Percentiles rank a stretch among this genome's conserved stretches.
phyloP scores from a whole-genome alignment of 306 rosid genomes.

The Castanea mollissima region DNA sequence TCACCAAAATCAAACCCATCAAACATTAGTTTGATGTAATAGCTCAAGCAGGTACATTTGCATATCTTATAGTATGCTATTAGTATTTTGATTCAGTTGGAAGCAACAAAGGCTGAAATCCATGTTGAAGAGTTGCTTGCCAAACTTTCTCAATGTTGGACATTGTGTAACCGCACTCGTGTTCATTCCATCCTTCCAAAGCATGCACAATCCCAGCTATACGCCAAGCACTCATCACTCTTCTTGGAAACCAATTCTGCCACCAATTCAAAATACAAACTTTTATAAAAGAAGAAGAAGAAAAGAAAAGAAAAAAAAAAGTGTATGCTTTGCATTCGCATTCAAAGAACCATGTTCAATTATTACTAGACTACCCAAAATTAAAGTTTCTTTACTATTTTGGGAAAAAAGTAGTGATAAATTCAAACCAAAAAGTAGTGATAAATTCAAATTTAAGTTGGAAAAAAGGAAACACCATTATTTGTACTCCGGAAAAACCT shows the following conservation, averaged over 20 bases:
- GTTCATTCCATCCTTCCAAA: constrained; percentile 57
- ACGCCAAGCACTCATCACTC: constrained; percentile 83
- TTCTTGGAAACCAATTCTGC: constrained; percentile 78
- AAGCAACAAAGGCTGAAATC: constrained; percentile 45
- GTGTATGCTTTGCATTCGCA: neutral
- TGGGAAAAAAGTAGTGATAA: too few relatives aligned
- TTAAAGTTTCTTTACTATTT: neutral
- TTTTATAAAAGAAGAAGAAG: neutral
- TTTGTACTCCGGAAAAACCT: accelerated
- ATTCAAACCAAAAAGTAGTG: too few relatives aligned
- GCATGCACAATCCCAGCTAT: constrained; percentile 71
- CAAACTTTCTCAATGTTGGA: constrained; percentile 48
- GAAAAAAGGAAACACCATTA: accelerated
- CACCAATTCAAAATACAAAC: neutral
- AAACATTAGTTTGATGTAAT: too few relatives aligned
- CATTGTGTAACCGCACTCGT: constrained; percentile 56
- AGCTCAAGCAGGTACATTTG: too few relatives aligned
- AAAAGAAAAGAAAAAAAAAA: neutral
- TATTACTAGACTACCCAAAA: neutral
- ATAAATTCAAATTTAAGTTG: too few relatives aligned
- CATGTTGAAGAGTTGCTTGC: constrained; percentile 63
- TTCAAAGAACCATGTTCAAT: neutral
- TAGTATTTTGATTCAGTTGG: too few relatives aligned
- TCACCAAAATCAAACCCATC: too few relatives aligned
- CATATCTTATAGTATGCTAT: too few relatives aligned